Evolutionary conservation across 805 yeast genomes (phyloP).

Genomic region (Lachancea kluyveri): DNA sequence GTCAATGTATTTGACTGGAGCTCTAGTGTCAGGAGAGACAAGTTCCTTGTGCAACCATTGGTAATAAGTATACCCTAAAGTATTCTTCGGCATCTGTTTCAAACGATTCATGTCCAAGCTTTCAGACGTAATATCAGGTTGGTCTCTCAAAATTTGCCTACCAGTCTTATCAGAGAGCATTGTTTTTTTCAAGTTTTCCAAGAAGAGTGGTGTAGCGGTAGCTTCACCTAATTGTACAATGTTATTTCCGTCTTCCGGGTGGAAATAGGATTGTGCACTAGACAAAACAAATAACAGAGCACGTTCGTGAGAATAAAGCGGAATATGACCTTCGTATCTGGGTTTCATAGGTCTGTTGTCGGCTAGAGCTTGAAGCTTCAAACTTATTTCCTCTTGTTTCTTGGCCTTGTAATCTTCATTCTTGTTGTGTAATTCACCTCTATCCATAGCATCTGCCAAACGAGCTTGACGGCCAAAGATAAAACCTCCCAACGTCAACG

Average conservation of each 20-base stretch:
- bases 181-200: constrained; percentile 53
- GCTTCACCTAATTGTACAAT: constrained; percentile 87
- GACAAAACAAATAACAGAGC: constrained; percentile 60
- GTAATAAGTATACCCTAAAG: constrained; percentile 76
- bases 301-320: constrained; percentile 59
- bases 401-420: constrained; percentile 32
- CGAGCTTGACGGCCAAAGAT: constrained; percentile 39
- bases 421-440: constrained; percentile 26
- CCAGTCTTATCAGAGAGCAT: constrained; percentile 79
- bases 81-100: constrained; percentile 51
- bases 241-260: constrained; percentile 69
- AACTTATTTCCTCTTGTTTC: constrained; percentile 30
- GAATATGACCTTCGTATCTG: constrained; percentile 75
- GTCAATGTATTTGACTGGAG: constrained; percentile 78
- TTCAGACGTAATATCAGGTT: constrained; percentile 76
- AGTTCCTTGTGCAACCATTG: constrained; percentile 82
- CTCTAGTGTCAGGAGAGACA: constrained; percentile 90
- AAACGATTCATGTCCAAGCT: constrained; percentile 60
- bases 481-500: constrained; percentile 15
- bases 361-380: constrained; percentile 15
- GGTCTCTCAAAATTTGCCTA: constrained; percentile 65
- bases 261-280: constrained; percentile 69
- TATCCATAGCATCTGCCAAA: constrained; percentile 54
- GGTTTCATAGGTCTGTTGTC: constrained; percentile 27
- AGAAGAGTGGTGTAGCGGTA: constrained; percentile 67